phyloP scores from a whole-genome alignment of 208 protist genomes.

The Trypanosoma theileri region DNA sequence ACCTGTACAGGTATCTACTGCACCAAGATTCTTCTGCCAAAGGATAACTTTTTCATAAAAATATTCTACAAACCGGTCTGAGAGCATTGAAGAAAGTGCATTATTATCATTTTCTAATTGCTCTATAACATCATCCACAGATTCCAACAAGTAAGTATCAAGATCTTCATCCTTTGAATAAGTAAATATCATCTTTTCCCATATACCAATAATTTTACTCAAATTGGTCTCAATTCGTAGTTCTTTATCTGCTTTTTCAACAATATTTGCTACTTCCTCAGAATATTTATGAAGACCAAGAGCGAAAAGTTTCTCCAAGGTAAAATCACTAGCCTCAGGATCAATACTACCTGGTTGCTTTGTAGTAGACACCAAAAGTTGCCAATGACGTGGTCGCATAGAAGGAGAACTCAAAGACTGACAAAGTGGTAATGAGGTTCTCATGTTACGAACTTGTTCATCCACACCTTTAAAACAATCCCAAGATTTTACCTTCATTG shows the following conservation, averaged over 20 bases:
- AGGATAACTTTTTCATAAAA: conserved; percentile 95
- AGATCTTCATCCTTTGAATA: conserved; percentile 88
- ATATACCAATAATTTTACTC: conserved; percentile 94
- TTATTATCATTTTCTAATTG: conserved; percentile 95
- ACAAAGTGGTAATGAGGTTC: conserved; percentile 91
- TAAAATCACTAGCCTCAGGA: conserved; percentile 90
- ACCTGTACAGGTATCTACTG: conserved; percentile 95
- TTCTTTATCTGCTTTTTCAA: conserved; percentile 97
- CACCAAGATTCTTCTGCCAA: conserved; percentile 96
- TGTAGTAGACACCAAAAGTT: conserved; percentile 93
- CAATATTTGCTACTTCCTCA: conserved; percentile 96
- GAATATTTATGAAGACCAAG: conserved; percentile 97
- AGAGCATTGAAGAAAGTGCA: conserved; percentile 95
- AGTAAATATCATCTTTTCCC: conserved; percentile 92
- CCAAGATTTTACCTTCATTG: conserved; percentile 94
- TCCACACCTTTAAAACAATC: conserved; percentile 93
- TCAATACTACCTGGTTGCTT: conserved; percentile 89
- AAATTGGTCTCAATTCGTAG: conserved; percentile 97
- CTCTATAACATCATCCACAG: conserved; percentile 95
- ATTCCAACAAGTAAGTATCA: conserved; percentile 88
- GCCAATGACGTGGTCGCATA: conserved; percentile 97
- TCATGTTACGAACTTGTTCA: conserved; percentile 94
- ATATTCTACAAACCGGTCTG: conserved; percentile 95
- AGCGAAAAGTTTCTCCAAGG: conserved; percentile 94
- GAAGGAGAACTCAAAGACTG: conserved; percentile 92